These are phyloP conservation scores for Nigrospora oryzae DNA, from an alignment of 2,329 filamentous ascomycete genomes.

Conservation along the genomic window DNA sequence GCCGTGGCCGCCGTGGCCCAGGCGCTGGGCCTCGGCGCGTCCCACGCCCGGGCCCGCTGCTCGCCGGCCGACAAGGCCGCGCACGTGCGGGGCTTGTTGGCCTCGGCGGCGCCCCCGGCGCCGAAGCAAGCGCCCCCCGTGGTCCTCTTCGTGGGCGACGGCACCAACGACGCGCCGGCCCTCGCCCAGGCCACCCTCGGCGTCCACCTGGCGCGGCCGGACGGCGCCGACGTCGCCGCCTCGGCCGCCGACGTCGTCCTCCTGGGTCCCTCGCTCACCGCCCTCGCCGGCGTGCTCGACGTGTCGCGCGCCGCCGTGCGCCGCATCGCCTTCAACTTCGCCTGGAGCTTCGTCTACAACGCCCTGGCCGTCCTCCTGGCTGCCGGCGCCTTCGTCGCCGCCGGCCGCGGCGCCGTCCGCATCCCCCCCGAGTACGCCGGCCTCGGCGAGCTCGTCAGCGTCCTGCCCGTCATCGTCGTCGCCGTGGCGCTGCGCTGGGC, in stretches of 20 bases:
- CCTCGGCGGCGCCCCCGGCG: background rate
- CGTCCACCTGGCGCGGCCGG: slow-evolving; percentile 44
- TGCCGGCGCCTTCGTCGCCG: slow-evolving; percentile 53
- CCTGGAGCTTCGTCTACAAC: slow-evolving; percentile 65
- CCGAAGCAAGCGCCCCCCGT: slow-evolving; percentile 14
- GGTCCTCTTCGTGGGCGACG: slow-evolving; percentile 67
- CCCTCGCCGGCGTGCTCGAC: slow-evolving; percentile 50
- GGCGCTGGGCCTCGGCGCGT: slow-evolving; percentile 27
- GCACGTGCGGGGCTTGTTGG: slow-evolving; percentile 31
- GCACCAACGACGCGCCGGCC: slow-evolving; percentile 70
- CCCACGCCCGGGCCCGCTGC: slow-evolving; percentile 31
- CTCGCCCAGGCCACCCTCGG: slow-evolving; percentile 65
- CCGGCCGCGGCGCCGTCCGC: slow-evolving; percentile 17
- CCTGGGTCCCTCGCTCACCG: slow-evolving; percentile 43
- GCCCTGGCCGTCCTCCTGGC: slow-evolving; percentile 58
- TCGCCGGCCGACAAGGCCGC: slow-evolving; percentile 35
- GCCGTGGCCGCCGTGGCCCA: slow-evolving; percentile 32
- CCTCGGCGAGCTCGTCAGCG: slow-evolving; percentile 65
- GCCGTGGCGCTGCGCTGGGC: slow-evolving; percentile 40
- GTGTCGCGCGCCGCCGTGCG: slow-evolving; percentile 34
- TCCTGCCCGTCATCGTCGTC: slow-evolving; percentile 57
- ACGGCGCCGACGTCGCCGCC: slow-evolving; percentile 51
- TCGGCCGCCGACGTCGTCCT: slow-evolving; percentile 63
- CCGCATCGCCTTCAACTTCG: slow-evolving; percentile 60
- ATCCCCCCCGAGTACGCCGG: slow-evolving; percentile 42